Percentiles rank a stretch among this genome's conserved stretches.
phyloP scores from a whole-genome alignment of 164 flowering plant species.

The Nelumbo lutea region DNA sequence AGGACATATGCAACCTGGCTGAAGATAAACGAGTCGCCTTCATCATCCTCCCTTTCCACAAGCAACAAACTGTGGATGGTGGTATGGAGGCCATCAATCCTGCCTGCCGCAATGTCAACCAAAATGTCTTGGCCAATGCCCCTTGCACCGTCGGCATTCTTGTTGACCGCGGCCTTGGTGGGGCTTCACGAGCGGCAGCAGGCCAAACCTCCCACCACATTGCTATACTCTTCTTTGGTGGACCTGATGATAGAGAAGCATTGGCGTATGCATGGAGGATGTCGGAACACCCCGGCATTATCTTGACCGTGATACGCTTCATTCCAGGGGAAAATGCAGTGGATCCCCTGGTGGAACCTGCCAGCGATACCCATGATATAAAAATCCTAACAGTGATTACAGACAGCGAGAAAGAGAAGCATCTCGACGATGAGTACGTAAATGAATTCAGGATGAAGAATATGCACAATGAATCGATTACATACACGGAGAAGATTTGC shows the following conservation, averaged over 20 bases:
- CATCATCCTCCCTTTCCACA: constrained; percentile 10
- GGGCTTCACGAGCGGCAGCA: constrained; percentile 18
- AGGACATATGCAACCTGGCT: constrained; percentile 8
- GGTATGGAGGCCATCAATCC: constrained; percentile 10
- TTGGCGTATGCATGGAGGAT: constrained; percentile 13
- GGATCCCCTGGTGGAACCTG: neutral
- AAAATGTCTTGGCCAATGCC: constrained; percentile 14
- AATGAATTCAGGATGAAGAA: neutral
- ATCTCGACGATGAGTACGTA: neutral
- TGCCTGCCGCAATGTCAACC: constrained; percentile 4
- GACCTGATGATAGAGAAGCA: constrained; percentile 23
- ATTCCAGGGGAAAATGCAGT: neutral
- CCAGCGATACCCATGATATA: neutral
- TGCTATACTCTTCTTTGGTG: constrained; percentile 22
- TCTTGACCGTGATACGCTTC: constrained; percentile 15
- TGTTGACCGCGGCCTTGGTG: constrained; percentile 9
- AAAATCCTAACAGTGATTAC: constrained; percentile 2
- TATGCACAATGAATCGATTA: neutral
- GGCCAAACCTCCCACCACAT: constrained; percentile 5
- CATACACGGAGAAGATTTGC: neutral
- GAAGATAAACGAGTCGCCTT: constrained; percentile 10
- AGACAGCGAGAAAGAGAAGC: constrained; percentile 7
- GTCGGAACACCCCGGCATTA: constrained; percentile 16
- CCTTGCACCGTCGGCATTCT: constrained; percentile 28
- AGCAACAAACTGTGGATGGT: neutral